These are phyloP conservation scores for Plectosphaerella sp. DNA, from an alignment of 2,329 filamentous ascomycete species.

Conservation along the genomic window DNA sequence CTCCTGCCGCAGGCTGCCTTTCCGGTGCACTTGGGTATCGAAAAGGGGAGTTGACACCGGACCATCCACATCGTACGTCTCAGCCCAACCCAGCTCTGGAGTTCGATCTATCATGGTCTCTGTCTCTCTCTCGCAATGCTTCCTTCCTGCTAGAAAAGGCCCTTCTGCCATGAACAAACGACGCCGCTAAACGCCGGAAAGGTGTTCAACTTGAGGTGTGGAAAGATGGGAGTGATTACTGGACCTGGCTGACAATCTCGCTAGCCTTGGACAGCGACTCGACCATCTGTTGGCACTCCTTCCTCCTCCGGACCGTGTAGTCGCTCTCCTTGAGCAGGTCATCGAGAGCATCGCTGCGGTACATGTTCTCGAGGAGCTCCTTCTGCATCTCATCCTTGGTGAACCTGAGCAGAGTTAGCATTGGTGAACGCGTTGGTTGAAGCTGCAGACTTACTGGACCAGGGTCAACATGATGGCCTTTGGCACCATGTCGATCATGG, in stretches of 20 bases:
- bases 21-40: background rate
- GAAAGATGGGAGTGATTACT: constrained; percentile 34
- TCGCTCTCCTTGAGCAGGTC: constrained; percentile 97
- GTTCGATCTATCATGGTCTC: background rate
- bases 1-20: background rate
- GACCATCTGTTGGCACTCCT: constrained; percentile 99
- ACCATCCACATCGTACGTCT: background rate
- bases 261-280: constrained; percentile 84
- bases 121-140: background rate
- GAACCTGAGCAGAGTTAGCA: constrained; percentile 5
- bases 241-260: constrained; percentile 87
- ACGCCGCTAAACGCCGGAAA: background rate
- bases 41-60: background rate
- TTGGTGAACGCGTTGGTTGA: background rate
- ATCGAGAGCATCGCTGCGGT: constrained; percentile 83
- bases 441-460: constrained; percentile 69
- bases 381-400: constrained; percentile 99
- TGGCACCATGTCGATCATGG: constrained; percentile 99
- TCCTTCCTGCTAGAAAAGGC: too few species aligned
- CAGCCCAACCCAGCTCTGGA: background rate
- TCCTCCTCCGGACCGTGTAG: constrained; percentile 88
- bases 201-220: background rate
- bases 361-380: constrained; percentile 96
- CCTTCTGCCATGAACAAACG: background rate
- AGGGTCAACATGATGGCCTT: constrained; percentile 98